Conservation (phyloP, 2,329 filamentous ascomycete genomes). For the Dryadomyces sulphureus region DNA sequence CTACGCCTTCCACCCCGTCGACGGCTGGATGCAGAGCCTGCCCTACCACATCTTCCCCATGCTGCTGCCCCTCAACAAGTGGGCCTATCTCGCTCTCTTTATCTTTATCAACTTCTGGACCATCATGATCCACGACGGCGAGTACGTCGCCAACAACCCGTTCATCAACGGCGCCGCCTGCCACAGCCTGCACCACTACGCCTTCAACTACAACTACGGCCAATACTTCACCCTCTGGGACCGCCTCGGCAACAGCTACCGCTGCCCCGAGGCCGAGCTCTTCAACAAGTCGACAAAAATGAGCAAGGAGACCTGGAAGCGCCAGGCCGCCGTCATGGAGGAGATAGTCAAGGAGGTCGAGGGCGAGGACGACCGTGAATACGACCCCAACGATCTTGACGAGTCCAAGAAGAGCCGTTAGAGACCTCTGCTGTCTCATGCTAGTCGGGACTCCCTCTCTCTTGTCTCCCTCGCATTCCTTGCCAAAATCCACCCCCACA, state of each 20-base stretch:
- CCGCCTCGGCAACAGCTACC: constrained; percentile 72
- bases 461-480: too few species aligned
- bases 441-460: not conserved
- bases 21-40: constrained; percentile 76
- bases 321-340: constrained; percentile 65
- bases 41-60: constrained; percentile 93
- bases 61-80: constrained; percentile 82
- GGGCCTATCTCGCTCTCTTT: constrained; percentile 75
- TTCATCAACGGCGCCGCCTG: constrained; percentile 89
- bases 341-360: constrained; percentile 58
- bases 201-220: constrained; percentile 85
- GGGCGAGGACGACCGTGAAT: constrained; percentile 36
- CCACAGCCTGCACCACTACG: constrained; percentile 81
- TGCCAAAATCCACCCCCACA: too few species aligned
- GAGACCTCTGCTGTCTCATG: not conserved
- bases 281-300: constrained; percentile 79
- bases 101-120: constrained; percentile 95
- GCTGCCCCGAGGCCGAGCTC: constrained; percentile 70
- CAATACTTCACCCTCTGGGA: constrained; percentile 93
- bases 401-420: constrained; percentile 29
- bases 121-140: constrained; percentile 88
- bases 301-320: constrained; percentile 64
- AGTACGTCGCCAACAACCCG: constrained; percentile 84
- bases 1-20: constrained; percentile 87
- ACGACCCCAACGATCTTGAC: constrained; percentile 18